phyloP scores from a whole-genome alignment of 345 rosid species.

The Salix viminalis region DNA sequence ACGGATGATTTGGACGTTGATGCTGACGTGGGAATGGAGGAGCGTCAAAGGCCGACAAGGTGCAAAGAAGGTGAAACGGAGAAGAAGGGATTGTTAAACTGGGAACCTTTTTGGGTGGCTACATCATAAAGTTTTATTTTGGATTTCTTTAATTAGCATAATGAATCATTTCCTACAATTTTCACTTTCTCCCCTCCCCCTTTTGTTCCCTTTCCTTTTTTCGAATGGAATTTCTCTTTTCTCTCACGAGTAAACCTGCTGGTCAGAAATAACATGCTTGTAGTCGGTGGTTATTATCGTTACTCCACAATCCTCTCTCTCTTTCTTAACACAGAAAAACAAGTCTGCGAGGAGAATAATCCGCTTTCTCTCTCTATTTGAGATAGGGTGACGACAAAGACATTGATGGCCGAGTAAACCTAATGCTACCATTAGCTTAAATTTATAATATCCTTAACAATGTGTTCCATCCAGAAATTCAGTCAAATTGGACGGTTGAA shows the following conservation, averaged over 20 bases:
- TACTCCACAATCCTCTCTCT: background rate
- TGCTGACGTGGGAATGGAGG: constrained; percentile 23
- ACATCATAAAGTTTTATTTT: constrained; percentile 44
- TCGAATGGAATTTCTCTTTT: background rate
- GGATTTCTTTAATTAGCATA: constrained; percentile 16
- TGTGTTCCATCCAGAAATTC: background rate
- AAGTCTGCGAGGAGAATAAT: background rate
- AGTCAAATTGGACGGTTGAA: background rate
- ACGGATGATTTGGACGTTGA: constrained; percentile 29
- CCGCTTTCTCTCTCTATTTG: background rate
- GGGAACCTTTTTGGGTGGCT: constrained; percentile 63
- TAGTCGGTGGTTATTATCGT: constrained; percentile 13
- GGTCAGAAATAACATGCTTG: background rate
- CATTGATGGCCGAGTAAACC: background rate
- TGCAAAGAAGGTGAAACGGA: constrained; percentile 45
- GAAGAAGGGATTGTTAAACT: constrained; percentile 44
- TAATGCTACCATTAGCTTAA: too few species aligned
- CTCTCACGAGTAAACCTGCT: background rate
- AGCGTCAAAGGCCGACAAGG: constrained; percentile 37
- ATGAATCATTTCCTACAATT: background rate
- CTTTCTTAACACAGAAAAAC: background rate
- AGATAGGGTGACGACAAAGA: too few species aligned
- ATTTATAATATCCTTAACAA: background rate
- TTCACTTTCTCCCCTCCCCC: background rate
- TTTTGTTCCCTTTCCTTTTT: background rate